Conservation (phyloP, 139 green algal species). For the Chlamydomonas incerta region DNA sequence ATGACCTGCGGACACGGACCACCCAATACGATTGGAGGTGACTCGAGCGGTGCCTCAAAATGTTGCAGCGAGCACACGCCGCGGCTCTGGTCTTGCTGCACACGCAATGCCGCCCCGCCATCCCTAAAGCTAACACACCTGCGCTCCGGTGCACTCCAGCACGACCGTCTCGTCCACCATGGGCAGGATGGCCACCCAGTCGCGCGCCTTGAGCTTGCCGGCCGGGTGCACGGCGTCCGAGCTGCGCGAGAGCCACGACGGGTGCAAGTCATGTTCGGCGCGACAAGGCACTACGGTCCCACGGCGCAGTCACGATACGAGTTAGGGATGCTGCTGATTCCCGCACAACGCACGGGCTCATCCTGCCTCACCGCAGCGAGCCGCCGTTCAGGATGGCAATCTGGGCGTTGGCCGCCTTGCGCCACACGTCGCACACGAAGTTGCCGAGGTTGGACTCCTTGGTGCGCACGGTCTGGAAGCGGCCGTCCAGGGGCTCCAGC, state of each 20-base stretch:
- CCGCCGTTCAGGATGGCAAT: slow-evolving; percentile 70
- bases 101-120: too few relatives aligned
- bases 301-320: too few relatives aligned
- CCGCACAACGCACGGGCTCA: too few relatives aligned
- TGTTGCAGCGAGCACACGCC: too few relatives aligned
- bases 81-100: too few relatives aligned
- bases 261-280: too few relatives aligned
- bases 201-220: slow-evolving; percentile 61
- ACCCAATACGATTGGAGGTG: too few relatives aligned
- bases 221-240: background rate
- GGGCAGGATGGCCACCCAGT: slow-evolving; percentile 77
- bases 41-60: too few relatives aligned
- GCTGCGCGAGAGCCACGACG: too few relatives aligned
- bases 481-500: slow-evolving; percentile 64
- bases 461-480: slow-evolving; percentile 68
- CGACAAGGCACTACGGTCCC: too few relatives aligned
- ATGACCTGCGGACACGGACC: slow-evolving; percentile 52
- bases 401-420: slow-evolving; percentile 50
- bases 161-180: slow-evolving; percentile 73
- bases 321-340: too few relatives aligned
- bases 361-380: slow-evolving; percentile 60
- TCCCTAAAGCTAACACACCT: background rate
- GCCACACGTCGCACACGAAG: slow-evolving; percentile 59
- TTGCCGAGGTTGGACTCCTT: slow-evolving; percentile 78
- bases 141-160: background rate